phyloP scores from a whole-genome alignment of 2,329 filamentous ascomycete genomes.

The Fusarium decemcellulare region DNA sequence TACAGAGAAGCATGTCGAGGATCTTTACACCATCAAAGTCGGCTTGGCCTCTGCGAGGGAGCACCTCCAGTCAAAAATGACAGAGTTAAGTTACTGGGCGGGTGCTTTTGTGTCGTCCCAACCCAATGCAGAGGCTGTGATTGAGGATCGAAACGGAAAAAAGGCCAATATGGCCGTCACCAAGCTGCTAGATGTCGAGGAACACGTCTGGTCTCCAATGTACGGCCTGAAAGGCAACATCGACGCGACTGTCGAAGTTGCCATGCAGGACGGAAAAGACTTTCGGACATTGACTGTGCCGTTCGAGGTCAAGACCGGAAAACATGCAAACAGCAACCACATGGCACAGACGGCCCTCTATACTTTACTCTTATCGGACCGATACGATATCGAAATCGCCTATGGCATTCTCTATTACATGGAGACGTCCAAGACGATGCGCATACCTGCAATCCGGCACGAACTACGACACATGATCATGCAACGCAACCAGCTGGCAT shows the following conservation, averaged over 20 bases:
- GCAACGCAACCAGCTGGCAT: slow-evolving; percentile 91
- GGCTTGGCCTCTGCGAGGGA: slow-evolving; percentile 80
- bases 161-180: slow-evolving; percentile 87
- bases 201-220: slow-evolving; percentile 98
- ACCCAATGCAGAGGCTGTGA: slow-evolving; percentile 78
- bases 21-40: slow-evolving; percentile 89
- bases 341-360: slow-evolving; percentile 96
- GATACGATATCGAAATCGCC: slow-evolving; percentile 92
- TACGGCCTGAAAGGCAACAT: slow-evolving; percentile 98
- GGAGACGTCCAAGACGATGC: slow-evolving; percentile 88
- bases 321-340: slow-evolving; percentile 84
- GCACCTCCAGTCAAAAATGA: slow-evolving; percentile 86
- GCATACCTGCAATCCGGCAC: slow-evolving; percentile 86
- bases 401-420: slow-evolving; percentile 97
- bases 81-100: slow-evolving; percentile 87
- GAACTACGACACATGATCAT: slow-evolving; percentile 98
- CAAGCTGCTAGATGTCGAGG: slow-evolving; percentile 95
- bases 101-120: slow-evolving; percentile 80
- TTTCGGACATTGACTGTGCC: slow-evolving; percentile 84
- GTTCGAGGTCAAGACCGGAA: slow-evolving; percentile 96
- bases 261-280: slow-evolving; percentile 79
- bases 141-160: slow-evolving; percentile 84
- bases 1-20: slow-evolving; percentile 85
- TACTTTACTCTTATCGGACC: slow-evolving; percentile 90
- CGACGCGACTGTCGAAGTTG: slow-evolving; percentile 94